Evolutionary conservation across 768 basidiomycete species (phyloP), one percentile per base, ranked within the genome.

Genomic region (Coprinopsis sp.): DNA sequence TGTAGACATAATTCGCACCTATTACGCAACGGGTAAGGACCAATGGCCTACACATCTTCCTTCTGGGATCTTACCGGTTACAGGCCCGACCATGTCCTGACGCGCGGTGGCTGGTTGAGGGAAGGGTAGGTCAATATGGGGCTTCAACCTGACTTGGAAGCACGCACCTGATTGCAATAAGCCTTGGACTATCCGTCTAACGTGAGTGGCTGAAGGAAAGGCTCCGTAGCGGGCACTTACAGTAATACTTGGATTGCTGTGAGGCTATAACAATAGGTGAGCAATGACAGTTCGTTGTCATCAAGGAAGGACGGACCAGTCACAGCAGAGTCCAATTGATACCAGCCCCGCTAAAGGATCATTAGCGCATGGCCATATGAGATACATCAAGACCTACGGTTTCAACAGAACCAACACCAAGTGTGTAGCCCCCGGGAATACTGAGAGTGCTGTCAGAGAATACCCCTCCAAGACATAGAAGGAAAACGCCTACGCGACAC

Each of bases 241-340:
- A 58, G 54, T 57, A 59, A 31, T 62, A 62, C 13, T 53, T 54
- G n/a, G 58, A 55, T 33, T 59, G 55, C 46, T 62, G 60, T 4
- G 54, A 24, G 24, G 60, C 57, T 12, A 57, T 58, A 3, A 58
- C 60, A 40, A 8, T 8, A 8, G 18, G 37, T 39, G 8, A 39
- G 37, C 37, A 11, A 31, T 8, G 29, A n/a, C n/a, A n/a, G 8
- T 31, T 31, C 29, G n/a, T n/a, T 31, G 29, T 31, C 8, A 31
- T n/a, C 37, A 6, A 16, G 37, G 25, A 39, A 18, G 37, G 24
- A 18, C 34, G 22, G 25, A 16, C 19, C 19, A 6, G 44, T 19
- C 22, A 14, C 22, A 45, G 14, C 45, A n/a, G 6, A 27, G 18
- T 42, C 23, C 6, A 39, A 16, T 6, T 42, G 6, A 30, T 6